Percentiles rank a stretch among this genome's conserved stretches.
Conservation (phyloP, 2,329 filamentous ascomycete species). For the Berkeleyomyces rouxiae region DNA sequence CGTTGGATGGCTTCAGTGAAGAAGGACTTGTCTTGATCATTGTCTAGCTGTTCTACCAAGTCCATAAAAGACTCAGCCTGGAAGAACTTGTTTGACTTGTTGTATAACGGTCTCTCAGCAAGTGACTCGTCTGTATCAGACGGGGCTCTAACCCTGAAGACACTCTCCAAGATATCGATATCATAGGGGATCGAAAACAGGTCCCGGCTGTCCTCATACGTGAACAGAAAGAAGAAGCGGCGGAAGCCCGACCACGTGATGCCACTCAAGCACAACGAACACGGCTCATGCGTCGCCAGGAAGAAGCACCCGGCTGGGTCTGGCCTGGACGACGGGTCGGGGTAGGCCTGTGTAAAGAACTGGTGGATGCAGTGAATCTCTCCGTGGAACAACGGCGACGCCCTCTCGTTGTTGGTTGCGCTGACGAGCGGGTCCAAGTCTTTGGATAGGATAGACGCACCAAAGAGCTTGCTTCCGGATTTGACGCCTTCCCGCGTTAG, state of each 20-base stretch:
- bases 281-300: constrained; percentile 42
- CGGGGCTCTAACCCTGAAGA: constrained; percentile 32
- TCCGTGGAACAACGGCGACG: constrained; percentile 39
- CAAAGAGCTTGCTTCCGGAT: constrained; percentile 39
- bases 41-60: constrained; percentile 23
- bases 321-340: constrained; percentile 23
- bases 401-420: constrained; percentile 38
- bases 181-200: constrained; percentile 40
- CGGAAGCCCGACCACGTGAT: constrained; percentile 42
- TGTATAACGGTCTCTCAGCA: constrained; percentile 30
- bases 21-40: constrained; percentile 20
- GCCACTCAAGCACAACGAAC: constrained; percentile 39
- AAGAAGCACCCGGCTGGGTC: constrained; percentile 35
- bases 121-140: constrained; percentile 25
- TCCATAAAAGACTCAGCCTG: constrained; percentile 26
- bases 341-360: constrained; percentile 30
- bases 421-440: constrained; percentile 29
- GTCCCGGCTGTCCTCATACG: constrained; percentile 40
- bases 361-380: constrained; percentile 45
- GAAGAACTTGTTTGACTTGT: constrained; percentile 40
- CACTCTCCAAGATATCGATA: constrained; percentile 38
- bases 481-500: constrained; percentile 33
- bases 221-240: constrained; percentile 41
- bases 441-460: constrained; percentile 33
- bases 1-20: constrained; percentile 28